Evolutionary conservation across 768 basidiomycete genomes (phyloP).

Genomic region (Termitomyces sp.): DNA sequence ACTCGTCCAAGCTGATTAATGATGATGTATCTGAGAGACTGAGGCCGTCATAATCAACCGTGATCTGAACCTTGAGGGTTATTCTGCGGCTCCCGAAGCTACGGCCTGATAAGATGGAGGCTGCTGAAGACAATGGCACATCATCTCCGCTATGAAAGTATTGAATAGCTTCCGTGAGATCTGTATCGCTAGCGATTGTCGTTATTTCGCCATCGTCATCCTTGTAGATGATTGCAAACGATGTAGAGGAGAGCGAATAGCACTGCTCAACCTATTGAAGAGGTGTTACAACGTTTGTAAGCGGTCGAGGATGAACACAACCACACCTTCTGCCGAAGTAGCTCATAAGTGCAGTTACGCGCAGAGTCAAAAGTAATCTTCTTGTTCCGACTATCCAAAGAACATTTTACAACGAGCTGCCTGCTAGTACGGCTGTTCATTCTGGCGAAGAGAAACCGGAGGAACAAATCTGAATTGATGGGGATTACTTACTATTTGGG

Average conservation of each 20-base stretch:
- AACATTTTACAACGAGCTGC: constrained; percentile 79
- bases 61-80: constrained; percentile 69
- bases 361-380: constrained; percentile 78
- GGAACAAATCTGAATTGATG: neutral
- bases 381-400: constrained; percentile 68
- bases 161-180: constrained; percentile 81
- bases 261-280: constrained; percentile 71
- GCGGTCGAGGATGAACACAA: constrained; percentile 1
- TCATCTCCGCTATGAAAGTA: constrained; percentile 86
- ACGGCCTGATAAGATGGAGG: constrained; percentile 68
- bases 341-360: constrained; percentile 70
- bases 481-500: neutral
- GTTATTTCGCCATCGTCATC: constrained; percentile 85
- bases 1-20: constrained; percentile 73
- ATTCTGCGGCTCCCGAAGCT: constrained; percentile 69
- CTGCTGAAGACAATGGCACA: constrained; percentile 60
- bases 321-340: constrained; percentile 70
- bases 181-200: constrained; percentile 59
- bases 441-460: neutral
- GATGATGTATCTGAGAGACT: constrained; percentile 88
- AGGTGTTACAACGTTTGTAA: neutral
- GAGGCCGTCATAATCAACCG: constrained; percentile 87
- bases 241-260: constrained; percentile 65
- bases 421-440: constrained; percentile 58
- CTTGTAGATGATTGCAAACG: constrained; percentile 75